Conservation (phyloP, 495 filamentous ascomycete species). For the Lasiosphaeris hirsuta region DNA sequence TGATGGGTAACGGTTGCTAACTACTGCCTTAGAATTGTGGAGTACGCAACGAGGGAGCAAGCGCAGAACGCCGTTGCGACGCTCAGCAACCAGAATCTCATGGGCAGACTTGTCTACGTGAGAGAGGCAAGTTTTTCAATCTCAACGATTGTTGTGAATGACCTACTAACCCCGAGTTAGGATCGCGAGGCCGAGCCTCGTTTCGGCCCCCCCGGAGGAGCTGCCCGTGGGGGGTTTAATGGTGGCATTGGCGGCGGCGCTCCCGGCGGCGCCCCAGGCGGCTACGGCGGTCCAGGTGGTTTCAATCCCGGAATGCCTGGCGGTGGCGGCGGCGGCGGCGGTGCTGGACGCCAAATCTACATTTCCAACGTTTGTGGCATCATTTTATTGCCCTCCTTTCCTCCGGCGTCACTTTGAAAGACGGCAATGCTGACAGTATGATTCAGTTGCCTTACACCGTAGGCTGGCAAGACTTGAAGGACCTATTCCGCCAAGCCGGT, state of each 20-base stretch:
- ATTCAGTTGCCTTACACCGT: conserved; percentile 90
- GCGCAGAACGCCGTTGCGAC: conserved; percentile 95
- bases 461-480: conserved; percentile 99
- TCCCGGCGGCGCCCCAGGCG: conserved; percentile 37
- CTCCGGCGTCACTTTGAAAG: conserved; percentile 13
- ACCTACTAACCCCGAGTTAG: conserved; percentile 41
- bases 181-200: conserved; percentile 95
- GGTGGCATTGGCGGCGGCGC: conserved; percentile 43
- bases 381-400: conserved; percentile 14
- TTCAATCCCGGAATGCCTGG: conserved; percentile 44
- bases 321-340: conserved; percentile 50
- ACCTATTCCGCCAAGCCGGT: conserved; percentile 98
- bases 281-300: conserved; percentile 36
- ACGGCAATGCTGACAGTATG: conserved; percentile 36
- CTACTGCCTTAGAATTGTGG: conserved; percentile 79
- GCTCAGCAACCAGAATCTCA: conserved; percentile 97
- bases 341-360: conserved; percentile 80
- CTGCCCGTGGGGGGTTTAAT: conserved; percentile 60
- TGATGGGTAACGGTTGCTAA: conserved; percentile 10
- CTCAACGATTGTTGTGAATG: neutral
- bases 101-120: conserved; percentile 97
- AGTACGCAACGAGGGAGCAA: conserved; percentile 99
- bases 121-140: conserved; percentile 68
- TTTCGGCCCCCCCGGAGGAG: conserved; percentile 66
- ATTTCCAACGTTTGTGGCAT: conserved; percentile 89